phyloP scores from a whole-genome alignment of 140 eudicot species.

The Flaveria floridana region DNA sequence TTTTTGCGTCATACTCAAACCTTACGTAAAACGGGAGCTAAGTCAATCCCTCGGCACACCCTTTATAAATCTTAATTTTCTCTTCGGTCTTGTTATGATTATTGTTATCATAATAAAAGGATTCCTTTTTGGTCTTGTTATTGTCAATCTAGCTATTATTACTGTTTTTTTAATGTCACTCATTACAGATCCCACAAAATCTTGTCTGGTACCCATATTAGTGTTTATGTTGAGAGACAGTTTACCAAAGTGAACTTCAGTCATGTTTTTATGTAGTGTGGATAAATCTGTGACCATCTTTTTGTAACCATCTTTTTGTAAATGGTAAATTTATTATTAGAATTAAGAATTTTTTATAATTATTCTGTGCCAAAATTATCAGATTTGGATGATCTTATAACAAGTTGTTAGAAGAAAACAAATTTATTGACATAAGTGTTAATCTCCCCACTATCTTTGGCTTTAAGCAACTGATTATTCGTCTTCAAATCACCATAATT shows the following conservation, averaged over 20 bases:
- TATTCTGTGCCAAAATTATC: not conserved
- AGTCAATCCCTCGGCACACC: no score
- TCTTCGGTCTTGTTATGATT: slow-evolving; percentile 19
- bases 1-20: no score
- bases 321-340: not conserved
- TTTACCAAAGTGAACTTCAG: slow-evolving; percentile 35
- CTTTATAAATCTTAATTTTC: not conserved
- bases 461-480: not conserved
- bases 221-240: slow-evolving; percentile 30
- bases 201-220: slow-evolving; percentile 34
- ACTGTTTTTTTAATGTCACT: slow-evolving; percentile 32
- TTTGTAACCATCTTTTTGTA: not conserved
- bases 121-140: slow-evolving; percentile 16
- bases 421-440: not conserved
- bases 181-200: slow-evolving; percentile 42
- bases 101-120: not conserved
- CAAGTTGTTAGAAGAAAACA: not conserved
- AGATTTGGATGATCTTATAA: not conserved
- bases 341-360: not conserved
- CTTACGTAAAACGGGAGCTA: no score
- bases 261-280: slow-evolving; percentile 12
- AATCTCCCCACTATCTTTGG: not conserved
- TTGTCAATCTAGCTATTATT: slow-evolving; percentile 23
- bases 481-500: not conserved
- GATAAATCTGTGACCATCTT: slow-evolving; percentile 5